Conservation (phyloP, 352 stramenopile genomes). For the Phytophthora pluvialis region DNA sequence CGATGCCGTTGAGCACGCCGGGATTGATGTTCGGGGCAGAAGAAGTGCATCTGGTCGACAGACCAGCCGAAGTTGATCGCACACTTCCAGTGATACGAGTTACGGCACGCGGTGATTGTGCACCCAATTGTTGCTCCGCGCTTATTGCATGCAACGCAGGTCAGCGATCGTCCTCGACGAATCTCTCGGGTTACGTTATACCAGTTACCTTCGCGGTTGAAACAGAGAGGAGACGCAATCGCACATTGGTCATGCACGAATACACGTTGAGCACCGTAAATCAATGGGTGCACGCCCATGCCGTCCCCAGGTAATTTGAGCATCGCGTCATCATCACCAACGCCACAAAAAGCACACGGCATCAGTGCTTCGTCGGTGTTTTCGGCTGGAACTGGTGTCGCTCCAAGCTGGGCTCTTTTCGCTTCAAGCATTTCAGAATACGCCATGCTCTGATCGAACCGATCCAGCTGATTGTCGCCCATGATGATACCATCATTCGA, state of each 20-base stretch:
- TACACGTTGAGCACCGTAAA: conserved; percentile 68
- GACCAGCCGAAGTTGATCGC: conserved; percentile 73
- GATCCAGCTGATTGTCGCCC: conserved; percentile 81
- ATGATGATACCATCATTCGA: conserved; percentile 87
- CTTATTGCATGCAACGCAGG: conserved; percentile 71
- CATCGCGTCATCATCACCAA: conserved; percentile 71
- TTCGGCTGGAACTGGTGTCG: conserved; percentile 30
- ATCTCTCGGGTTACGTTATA: conserved; percentile 89
- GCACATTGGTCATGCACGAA: conserved; percentile 90
- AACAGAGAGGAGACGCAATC: conserved; percentile 84
- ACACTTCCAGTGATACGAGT: conserved; percentile 88
- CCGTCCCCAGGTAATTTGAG: conserved; percentile 80
- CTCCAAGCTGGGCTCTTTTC: conserved; percentile 51
- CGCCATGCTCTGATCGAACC: conserved; percentile 71
- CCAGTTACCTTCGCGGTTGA: conserved; percentile 78
- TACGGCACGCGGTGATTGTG: conserved; percentile 61
- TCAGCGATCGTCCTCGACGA: conserved; percentile 70
- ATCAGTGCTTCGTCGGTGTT: conserved; percentile 58
- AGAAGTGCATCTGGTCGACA: conserved; percentile 84
- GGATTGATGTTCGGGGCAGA: conserved; percentile 68
- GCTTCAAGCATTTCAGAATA: conserved; percentile 71
- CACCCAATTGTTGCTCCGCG: conserved; percentile 84
- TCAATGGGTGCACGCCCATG: conserved; percentile 76
- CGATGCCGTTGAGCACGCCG: conserved; percentile 38
- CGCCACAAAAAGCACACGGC: conserved; percentile 79